Conservation (phyloP, 768 basidiomycete species). For the Arthromyces matolae region DNA sequence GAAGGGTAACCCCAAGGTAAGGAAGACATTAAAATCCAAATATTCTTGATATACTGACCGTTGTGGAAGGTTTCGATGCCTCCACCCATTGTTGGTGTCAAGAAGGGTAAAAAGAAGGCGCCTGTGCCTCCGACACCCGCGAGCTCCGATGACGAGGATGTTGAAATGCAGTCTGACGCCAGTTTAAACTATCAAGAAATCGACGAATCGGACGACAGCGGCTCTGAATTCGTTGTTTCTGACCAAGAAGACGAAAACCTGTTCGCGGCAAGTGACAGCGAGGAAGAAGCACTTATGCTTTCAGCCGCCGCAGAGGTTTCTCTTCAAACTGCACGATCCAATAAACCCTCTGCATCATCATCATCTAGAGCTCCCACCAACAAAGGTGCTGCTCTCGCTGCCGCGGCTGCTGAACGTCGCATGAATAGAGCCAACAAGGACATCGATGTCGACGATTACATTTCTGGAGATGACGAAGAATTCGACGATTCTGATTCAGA, state of each 20-base stretch:
- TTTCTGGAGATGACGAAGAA: constrained; percentile 21
- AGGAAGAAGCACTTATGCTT: constrained; percentile 52
- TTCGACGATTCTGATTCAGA: constrained; percentile 22
- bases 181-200: constrained; percentile 37
- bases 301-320: constrained; percentile 56
- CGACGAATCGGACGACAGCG: constrained; percentile 53
- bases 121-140: constrained; percentile 23
- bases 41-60: neutral
- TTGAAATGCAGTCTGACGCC: constrained; percentile 28
- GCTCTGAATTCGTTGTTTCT: constrained; percentile 56
- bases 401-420: constrained; percentile 55
- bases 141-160: constrained; percentile 30
- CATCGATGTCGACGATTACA: constrained; percentile 31
- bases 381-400: constrained; percentile 39
- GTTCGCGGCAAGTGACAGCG: constrained; percentile 24
- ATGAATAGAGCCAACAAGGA: constrained; percentile 29
- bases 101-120: constrained; percentile 38
- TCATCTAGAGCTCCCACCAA: constrained; percentile 33
- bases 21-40: constrained; percentile 4
- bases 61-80: constrained; percentile 10
- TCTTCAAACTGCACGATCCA: constrained; percentile 30
- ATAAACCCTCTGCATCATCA: constrained; percentile 35
- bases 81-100: constrained; percentile 8
- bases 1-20: constrained; percentile 24
- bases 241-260: constrained; percentile 37